A percentile compares a stretch with the other conserved stretches of the same genome.
Evolutionary conservation across 495 filamentous ascomycete species (phyloP).

Genomic region (Chaetomium cochliodes): DNA sequence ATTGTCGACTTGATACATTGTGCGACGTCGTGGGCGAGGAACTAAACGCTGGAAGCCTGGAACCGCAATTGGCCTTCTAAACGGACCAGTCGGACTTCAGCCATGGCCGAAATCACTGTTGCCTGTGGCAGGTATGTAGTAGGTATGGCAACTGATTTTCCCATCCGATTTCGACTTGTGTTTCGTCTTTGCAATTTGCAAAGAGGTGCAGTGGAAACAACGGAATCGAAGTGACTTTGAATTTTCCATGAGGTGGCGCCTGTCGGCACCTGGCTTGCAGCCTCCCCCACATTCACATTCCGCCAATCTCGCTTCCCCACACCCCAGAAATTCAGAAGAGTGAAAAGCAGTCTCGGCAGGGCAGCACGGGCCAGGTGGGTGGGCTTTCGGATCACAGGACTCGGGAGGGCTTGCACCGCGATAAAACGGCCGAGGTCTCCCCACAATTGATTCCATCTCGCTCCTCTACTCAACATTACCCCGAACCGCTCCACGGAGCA

Average conservation of each 20-base stretch:
- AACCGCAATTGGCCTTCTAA: too few relatives aligned
- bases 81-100: too few relatives aligned
- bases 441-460: conserved; percentile 24
- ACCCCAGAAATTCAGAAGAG: background rate
- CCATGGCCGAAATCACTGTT: too few relatives aligned
- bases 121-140: too few relatives aligned
- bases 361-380: conserved; percentile 8
- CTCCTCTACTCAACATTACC: conserved; percentile 48
- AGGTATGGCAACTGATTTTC: too few relatives aligned
- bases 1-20: too few relatives aligned
- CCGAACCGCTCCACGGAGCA: conserved; percentile 33
- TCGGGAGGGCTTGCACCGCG: conserved; percentile 13
- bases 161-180: background rate
- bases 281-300: too few relatives aligned
- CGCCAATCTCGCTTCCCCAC: background rate
- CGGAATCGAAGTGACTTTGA: too few relatives aligned
- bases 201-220: too few relatives aligned
- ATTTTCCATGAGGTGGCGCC: background rate
- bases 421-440: conserved; percentile 29
- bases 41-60: too few relatives aligned
- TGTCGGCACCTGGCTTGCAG: conserved; percentile 11
- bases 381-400: conserved; percentile 4
- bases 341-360: background rate
- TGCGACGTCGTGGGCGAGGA: too few relatives aligned
- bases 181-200: too few relatives aligned